These are phyloP conservation scores for Knufia fluminis DNA, from an alignment of 2,329 filamentous ascomycete species.

Conservation along the genomic window DNA sequence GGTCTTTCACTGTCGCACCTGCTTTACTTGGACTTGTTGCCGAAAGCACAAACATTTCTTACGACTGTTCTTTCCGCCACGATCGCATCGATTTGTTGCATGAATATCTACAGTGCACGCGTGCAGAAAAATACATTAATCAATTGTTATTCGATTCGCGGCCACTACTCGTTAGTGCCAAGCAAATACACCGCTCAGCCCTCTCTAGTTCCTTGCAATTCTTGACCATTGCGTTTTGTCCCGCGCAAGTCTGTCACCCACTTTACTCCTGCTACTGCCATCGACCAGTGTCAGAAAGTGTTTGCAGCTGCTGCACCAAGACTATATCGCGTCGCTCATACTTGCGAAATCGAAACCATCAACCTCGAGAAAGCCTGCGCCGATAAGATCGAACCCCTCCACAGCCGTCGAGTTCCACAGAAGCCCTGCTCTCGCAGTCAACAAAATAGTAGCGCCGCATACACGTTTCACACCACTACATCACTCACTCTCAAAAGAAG, in stretches of 20 bases:
- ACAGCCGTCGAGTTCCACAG: constrained; percentile 7
- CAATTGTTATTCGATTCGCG: background rate
- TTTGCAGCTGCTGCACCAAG: background rate
- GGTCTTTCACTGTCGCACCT: background rate
- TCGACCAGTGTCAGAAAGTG: background rate
- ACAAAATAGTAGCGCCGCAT: constrained; percentile 4
- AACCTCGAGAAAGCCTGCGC: background rate
- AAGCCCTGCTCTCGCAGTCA: background rate
- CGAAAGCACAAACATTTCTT: background rate
- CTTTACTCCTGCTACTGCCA: constrained; percentile 7
- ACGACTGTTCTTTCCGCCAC: background rate
- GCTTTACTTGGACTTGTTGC: too few species aligned
- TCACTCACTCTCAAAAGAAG: background rate
- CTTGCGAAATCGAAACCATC: background rate
- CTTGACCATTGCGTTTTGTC: constrained; percentile 9
- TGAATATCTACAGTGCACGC: background rate
- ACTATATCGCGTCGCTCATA: background rate
- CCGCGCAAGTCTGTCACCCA: constrained; percentile 7
- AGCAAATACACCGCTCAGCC: constrained; percentile 11
- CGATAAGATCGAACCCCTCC: constrained; percentile 1
- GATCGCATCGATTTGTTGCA: background rate
- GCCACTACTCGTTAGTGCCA: constrained; percentile 1
- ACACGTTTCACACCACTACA: constrained; percentile 1
- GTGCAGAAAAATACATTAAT: background rate
- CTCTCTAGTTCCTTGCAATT: constrained; percentile 7